Conservation (phyloP, 768 basidiomycete species). For the Coprinopsis strossmayeri region DNA sequence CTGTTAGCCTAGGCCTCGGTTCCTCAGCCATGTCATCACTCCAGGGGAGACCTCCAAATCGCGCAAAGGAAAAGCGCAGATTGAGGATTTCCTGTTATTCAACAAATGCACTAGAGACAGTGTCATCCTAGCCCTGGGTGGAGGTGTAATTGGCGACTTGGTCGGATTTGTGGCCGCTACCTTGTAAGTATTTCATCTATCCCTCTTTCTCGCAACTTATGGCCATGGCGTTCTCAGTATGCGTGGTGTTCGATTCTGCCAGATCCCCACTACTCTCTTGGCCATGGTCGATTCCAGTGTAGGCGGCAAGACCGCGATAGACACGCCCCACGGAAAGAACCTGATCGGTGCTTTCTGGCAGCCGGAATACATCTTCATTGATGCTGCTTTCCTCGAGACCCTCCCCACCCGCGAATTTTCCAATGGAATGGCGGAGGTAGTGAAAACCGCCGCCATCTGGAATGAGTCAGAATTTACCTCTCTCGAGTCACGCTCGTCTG, state of each 20-base stretch:
- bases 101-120: conserved; percentile 91
- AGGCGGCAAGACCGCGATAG: conserved; percentile 98
- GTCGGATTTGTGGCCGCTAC: conserved; percentile 97
- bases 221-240: conserved; percentile 52
- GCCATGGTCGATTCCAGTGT: conserved; percentile 99
- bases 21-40: conserved; percentile 71
- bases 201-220: conserved; percentile 9
- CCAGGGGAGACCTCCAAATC: conserved; percentile 95
- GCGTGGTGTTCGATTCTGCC: conserved; percentile 93
- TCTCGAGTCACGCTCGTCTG: conserved; percentile 79
- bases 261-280: conserved; percentile 93
- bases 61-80: conserved; percentile 82
- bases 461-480: conserved; percentile 82
- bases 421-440: conserved; percentile 98
- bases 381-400: conserved; percentile 91
- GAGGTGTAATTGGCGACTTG: conserved; percentile 95
- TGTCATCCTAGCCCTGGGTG: conserved; percentile 89
- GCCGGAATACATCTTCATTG: conserved; percentile 95
- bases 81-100: conserved; percentile 88
- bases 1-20: conserved; percentile 40
- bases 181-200: conserved; percentile 54
- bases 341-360: conserved; percentile 99
- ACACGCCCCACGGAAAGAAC: conserved; percentile 97
- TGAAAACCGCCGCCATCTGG: conserved; percentile 99
- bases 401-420: conserved; percentile 89